Percentiles rank a stretch among this genome's conserved stretches.
Conservation (phyloP, 108 stramenopile species). For the Craspedostauros australis region DNA sequence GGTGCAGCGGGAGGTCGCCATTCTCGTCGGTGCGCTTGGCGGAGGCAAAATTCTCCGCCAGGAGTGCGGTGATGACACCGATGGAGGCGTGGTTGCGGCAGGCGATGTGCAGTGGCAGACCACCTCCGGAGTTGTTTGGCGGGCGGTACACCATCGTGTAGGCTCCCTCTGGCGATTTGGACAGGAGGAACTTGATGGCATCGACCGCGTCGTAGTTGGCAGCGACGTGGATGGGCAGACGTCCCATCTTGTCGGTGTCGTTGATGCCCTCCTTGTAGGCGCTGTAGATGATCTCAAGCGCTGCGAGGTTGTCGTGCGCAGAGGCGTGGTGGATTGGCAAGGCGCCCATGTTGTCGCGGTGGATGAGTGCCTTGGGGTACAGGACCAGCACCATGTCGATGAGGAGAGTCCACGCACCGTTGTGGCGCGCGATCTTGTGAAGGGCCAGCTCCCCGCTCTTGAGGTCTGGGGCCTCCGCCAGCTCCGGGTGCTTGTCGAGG, state of each 20-base stretch:
- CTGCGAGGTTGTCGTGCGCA: conserved; percentile 69
- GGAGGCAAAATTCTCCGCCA: conserved; percentile 75
- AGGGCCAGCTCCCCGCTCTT: conserved; percentile 73
- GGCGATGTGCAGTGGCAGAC: conserved; percentile 79
- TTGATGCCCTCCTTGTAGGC: conserved; percentile 86
- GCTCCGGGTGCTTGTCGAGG: conserved; percentile 77
- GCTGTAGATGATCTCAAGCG: conserved; percentile 81
- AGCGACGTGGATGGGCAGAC: conserved; percentile 82
- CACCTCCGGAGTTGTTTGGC: conserved; percentile 60
- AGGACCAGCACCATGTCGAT: conserved; percentile 85
- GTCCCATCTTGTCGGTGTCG: conserved; percentile 70
- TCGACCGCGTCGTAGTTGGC: conserved; percentile 83
- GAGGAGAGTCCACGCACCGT: conserved; percentile 72
- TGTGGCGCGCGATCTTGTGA: conserved; percentile 79
- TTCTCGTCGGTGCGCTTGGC: conserved; percentile 81
- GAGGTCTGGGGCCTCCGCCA: conserved; percentile 67
- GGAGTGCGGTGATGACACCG: conserved; percentile 77
- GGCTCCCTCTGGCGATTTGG: conserved; percentile 76
- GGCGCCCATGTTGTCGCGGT: conserved; percentile 80
- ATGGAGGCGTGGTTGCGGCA: conserved; percentile 79
- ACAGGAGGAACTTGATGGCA: conserved; percentile 70
- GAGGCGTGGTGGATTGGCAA: conserved; percentile 86
- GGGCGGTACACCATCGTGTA: conserved; percentile 76
- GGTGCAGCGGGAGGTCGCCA: conserved; percentile 79
- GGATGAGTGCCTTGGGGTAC: conserved; percentile 81